Evolutionary conservation across 495 filamentous ascomycete genomes (phyloP).

Genomic region (Neurospora tetraspora): DNA sequence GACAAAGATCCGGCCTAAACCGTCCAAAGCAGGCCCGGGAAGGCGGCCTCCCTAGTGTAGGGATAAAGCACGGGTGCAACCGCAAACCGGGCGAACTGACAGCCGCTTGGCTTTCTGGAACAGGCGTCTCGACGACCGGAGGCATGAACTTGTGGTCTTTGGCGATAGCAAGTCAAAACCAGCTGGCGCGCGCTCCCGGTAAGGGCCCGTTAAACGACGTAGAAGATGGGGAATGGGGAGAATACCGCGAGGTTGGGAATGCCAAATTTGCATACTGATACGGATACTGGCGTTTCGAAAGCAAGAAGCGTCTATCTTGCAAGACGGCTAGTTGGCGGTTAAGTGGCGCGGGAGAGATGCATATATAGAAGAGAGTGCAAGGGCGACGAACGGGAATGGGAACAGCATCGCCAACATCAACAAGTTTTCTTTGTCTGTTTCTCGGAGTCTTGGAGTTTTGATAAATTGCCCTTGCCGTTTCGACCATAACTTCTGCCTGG

Average conservation of each 20-base stretch:
- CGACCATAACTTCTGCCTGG: not conserved
- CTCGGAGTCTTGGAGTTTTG: not conserved
- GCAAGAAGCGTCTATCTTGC: not conserved
- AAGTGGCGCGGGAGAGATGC: not conserved
- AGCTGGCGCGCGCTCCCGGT: not conserved
- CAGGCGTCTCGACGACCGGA: not conserved
- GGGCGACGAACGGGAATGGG: not conserved
- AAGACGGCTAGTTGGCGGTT: slow-evolving; percentile 4
- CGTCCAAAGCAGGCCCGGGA: not conserved
- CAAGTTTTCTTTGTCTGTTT: not conserved
- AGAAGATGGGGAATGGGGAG: not conserved
- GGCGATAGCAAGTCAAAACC: not conserved
- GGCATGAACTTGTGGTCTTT: not conserved
- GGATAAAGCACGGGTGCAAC: slow-evolving; percentile 7
- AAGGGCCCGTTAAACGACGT: not conserved
- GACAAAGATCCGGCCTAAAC: not conserved
- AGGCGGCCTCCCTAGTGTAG: not conserved
- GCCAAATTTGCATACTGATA: not conserved
- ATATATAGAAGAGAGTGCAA: not conserved
- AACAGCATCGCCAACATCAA: not conserved
- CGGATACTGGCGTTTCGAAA: not conserved
- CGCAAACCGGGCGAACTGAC: not conserved
- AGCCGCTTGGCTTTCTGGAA: not conserved
- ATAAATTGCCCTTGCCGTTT: not conserved
- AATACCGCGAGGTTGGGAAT: not conserved